phyloP scores from a whole-genome alignment of 495 filamentous ascomycete genomes.

The Penicillium waksmanii region DNA sequence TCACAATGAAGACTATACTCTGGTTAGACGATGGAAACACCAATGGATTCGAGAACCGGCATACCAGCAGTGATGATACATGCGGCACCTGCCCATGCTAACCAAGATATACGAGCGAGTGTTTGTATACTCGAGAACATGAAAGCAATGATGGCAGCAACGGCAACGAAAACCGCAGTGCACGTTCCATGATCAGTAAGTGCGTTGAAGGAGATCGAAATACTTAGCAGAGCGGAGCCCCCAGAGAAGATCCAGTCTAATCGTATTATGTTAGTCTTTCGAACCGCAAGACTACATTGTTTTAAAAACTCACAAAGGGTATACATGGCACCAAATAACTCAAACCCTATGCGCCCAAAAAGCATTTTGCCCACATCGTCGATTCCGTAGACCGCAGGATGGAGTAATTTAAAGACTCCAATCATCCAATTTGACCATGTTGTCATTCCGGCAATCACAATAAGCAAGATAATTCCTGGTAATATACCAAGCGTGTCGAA shows the following conservation, averaged over 20 bases:
- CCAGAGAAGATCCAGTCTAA: conserved; percentile 49
- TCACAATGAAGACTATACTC: conserved; percentile 65
- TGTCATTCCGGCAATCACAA: conserved; percentile 60
- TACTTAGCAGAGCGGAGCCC: conserved; percentile 60
- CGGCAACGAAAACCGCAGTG: conserved; percentile 49
- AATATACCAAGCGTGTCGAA: conserved; percentile 65
- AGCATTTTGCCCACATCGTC: conserved; percentile 70
- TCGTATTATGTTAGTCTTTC: background rate
- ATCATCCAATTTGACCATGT: conserved; percentile 75
- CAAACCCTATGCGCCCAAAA: conserved; percentile 61
- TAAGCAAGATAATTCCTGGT: conserved; percentile 50
- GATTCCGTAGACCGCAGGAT: conserved; percentile 66
- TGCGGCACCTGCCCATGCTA: conserved; percentile 41
- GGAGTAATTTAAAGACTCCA: conserved; percentile 68
- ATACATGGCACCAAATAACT: conserved; percentile 61
- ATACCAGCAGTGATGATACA: conserved; percentile 40
- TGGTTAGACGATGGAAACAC: conserved; percentile 1
- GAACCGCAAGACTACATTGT: too few species aligned
- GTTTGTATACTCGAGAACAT: conserved; percentile 39
- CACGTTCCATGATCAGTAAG: conserved; percentile 66
- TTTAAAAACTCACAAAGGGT: conserved; percentile 27
- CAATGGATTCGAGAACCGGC: background rate
- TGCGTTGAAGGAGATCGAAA: conserved; percentile 71
- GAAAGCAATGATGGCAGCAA: conserved; percentile 40
- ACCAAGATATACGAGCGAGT: conserved; percentile 39